Conservation (phyloP, 2,329 filamentous ascomycete genomes). For the Moelleriella libera region DNA sequence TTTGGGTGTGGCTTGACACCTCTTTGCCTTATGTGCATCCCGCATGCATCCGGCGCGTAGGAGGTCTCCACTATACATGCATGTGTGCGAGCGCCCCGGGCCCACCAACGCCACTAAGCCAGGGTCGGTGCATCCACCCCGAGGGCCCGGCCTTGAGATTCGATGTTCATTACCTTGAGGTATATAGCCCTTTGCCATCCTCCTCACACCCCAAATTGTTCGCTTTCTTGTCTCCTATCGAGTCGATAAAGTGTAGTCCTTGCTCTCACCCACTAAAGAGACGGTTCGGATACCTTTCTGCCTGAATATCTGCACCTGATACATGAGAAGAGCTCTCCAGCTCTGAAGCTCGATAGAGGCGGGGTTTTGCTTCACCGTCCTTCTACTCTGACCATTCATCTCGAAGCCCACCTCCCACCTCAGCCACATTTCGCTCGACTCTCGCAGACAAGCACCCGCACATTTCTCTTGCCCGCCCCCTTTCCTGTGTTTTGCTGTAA, state of each 20-base stretch:
- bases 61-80: not conserved
- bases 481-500: slow-evolving; percentile 30
- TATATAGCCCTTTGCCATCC: not conserved
- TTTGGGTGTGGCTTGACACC: not conserved
- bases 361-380: no score
- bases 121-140: not conserved
- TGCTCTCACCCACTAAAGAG: no score
- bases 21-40: not conserved
- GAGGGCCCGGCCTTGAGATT: not conserved
- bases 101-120: not conserved
- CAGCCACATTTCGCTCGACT: not conserved
- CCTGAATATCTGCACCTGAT: no score
- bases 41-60: not conserved
- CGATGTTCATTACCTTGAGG: not conserved
- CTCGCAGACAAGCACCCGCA: slow-evolving; percentile 9
- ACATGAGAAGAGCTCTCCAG: no score
- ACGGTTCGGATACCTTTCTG: no score
- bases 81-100: not conserved
- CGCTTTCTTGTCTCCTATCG: no score
- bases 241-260: no score
- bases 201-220: not conserved
- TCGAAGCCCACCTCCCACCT: not conserved
- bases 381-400: not conserved
- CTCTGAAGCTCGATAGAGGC: no score
- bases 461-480: not conserved